Evolutionary conservation across 2,329 filamentous ascomycete species (phyloP).

Genomic region (Escovopsis sp.): DNA sequence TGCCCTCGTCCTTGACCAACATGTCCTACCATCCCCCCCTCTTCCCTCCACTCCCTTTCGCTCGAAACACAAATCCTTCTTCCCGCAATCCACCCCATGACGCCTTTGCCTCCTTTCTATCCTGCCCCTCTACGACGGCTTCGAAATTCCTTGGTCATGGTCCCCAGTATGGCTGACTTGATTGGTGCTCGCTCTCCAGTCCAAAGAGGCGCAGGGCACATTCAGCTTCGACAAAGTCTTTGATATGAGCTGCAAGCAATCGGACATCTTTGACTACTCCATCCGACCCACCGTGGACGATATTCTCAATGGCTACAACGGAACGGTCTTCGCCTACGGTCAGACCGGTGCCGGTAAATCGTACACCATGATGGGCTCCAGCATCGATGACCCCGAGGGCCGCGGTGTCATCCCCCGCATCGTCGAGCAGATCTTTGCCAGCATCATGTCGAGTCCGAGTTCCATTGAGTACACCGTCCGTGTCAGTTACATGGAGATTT

Average conservation of each 20-base stretch:
- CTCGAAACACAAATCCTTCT: no score
- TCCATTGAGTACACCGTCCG: conserved; percentile 98
- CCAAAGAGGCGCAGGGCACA: conserved; percentile 62
- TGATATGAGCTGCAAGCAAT: conserved; percentile 79
- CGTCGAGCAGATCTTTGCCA: conserved; percentile 92
- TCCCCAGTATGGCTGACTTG: not conserved
- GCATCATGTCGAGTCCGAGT: conserved; percentile 77
- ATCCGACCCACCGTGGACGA: conserved; percentile 93
- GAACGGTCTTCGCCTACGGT: conserved; percentile 95
- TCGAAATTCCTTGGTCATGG: not conserved
- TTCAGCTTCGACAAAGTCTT: conserved; percentile 99
- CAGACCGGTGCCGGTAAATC: conserved; percentile 98
- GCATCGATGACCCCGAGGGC: conserved; percentile 76
- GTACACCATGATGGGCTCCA: conserved; percentile 73
- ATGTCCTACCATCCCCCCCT: no score
- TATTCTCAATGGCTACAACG: conserved; percentile 97
- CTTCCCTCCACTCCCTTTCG: no score
- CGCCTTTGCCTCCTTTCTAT: not conserved
- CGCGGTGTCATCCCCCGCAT: conserved; percentile 95
- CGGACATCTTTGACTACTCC: conserved; percentile 95
- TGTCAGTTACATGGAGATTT: conserved; percentile 99
- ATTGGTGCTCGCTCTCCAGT: conserved; percentile 35
- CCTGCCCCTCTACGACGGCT: not conserved
- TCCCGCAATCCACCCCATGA: no score
- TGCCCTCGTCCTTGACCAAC: not conserved